Conservation (phyloP, 176 grass and related monocot species). For the Phyllostachys edulis region DNA sequence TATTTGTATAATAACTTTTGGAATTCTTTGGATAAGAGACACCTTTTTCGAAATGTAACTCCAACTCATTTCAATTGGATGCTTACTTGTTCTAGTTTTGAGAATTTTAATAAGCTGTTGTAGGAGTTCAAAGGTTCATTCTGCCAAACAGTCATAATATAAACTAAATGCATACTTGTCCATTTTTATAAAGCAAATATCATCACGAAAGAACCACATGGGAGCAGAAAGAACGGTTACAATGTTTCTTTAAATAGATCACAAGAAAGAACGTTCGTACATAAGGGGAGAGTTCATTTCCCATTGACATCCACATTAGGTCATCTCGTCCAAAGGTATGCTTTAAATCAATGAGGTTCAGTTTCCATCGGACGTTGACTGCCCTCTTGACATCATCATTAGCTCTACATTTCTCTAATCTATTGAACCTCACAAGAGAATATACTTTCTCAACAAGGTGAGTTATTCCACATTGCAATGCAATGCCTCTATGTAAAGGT, state of each 20-base stretch:
- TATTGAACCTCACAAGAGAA: too few relatives aligned
- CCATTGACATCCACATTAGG: neutral
- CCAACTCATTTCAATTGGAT: neutral
- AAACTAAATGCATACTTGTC: too few relatives aligned
- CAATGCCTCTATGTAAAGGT: neutral
- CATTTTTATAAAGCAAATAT: neutral
- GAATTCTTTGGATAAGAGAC: neutral
- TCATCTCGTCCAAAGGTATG: neutral
- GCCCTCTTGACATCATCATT: neutral
- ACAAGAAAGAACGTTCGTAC: neutral
- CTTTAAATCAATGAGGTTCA: neutral
- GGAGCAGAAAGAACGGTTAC: too few relatives aligned
- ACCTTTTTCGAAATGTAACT: neutral
- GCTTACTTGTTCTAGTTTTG: neutral
- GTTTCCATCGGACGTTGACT: too few relatives aligned
- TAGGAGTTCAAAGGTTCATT: too few relatives aligned
- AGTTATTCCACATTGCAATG: neutral
- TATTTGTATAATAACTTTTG: neutral
- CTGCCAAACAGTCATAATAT: too few relatives aligned
- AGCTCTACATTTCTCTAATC: neutral
- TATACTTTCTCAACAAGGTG: too few relatives aligned
- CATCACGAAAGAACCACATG: neutral
- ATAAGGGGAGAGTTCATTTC: neutral
- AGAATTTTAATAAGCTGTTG: too few relatives aligned
- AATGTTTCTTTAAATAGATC: neutral